A percentile compares a stretch with the other conserved stretches of the same genome.
Conservation (phyloP, 306 rosid species). For the Acmispon strigosus region DNA sequence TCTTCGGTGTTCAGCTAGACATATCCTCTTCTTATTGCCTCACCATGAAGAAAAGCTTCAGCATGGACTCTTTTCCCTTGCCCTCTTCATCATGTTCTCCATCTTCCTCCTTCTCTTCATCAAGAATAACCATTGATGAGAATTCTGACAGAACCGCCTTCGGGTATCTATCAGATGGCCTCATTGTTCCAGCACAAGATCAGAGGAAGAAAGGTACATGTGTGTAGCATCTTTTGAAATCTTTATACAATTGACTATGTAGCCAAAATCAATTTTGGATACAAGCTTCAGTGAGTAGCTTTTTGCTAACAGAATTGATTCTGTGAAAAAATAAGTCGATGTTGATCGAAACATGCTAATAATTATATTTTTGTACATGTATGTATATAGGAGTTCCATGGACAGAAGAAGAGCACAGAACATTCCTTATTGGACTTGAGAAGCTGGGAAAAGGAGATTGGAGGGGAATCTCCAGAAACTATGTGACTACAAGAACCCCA, state of each 20-base stretch:
- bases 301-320: too few species aligned
- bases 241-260: too few species aligned
- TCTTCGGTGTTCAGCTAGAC: constrained; percentile 82
- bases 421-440: constrained; percentile 73
- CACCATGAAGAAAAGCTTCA: constrained; percentile 64
- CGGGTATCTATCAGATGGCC: constrained; percentile 82
- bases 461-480: constrained; percentile 84
- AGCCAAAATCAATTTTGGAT: too few species aligned
- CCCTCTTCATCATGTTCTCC: constrained; percentile 39
- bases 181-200: constrained; percentile 47
- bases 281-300: too few species aligned
- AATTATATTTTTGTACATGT: not conserved
- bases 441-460: constrained; percentile 94
- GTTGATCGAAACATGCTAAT: too few species aligned
- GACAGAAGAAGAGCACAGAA: constrained; percentile 92
- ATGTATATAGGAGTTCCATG: constrained; percentile 64
- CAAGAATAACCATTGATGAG: constrained; percentile 38
- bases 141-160: constrained; percentile 21
- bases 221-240: too few species aligned
- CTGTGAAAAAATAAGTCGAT: too few species aligned
- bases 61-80: constrained; percentile 67
- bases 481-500: constrained; percentile 83
- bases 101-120: constrained; percentile 37
- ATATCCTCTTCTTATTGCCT: not conserved
- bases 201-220: constrained; percentile 58